Percentiles rank a stretch among this genome's conserved stretches.
These are phyloP conservation scores for Schizochytrium sp. DNA, from an alignment of 108 stramenopile species.

Conservation along the genomic window DNA sequence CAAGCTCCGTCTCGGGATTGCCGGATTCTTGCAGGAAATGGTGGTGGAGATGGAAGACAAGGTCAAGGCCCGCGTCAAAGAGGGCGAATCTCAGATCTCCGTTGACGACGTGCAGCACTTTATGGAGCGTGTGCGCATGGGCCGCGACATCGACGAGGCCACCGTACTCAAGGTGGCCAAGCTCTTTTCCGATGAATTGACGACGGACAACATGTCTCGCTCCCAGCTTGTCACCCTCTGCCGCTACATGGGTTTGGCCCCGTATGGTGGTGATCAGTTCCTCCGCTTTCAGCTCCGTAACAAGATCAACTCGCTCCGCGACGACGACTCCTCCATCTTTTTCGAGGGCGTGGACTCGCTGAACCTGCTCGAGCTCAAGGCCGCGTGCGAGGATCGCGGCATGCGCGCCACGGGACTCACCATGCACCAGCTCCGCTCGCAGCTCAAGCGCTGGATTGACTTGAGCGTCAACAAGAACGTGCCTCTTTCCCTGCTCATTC, in stretches of 20 bases:
- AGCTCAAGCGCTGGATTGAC: conserved; percentile 73
- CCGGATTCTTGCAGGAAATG: conserved; percentile 88
- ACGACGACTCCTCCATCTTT: conserved; percentile 91
- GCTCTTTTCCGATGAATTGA: conserved; percentile 90
- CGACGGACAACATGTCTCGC: conserved; percentile 88
- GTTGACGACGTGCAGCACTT: conserved; percentile 69
- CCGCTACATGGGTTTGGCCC: conserved; percentile 85
- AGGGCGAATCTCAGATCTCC: conserved; percentile 41
- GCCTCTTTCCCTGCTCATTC: conserved; percentile 85
- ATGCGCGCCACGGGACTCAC: conserved; percentile 70
- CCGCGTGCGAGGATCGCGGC: conserved; percentile 91
- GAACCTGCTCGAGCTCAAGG: conserved; percentile 88
- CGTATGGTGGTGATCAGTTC: conserved; percentile 83
- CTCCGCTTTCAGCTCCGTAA: conserved; percentile 88
- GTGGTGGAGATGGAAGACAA: conserved; percentile 34
- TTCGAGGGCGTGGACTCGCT: conserved; percentile 93
- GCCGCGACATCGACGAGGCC: conserved; percentile 64
- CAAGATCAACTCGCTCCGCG: conserved; percentile 65
- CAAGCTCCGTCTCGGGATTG: conserved; percentile 83
- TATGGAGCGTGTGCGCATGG: conserved; percentile 74
- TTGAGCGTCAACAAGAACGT: conserved; percentile 83
- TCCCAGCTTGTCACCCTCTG: conserved; percentile 92
- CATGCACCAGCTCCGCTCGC: conserved; percentile 36
- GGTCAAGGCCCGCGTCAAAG: not conserved
- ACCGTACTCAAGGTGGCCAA: conserved; percentile 72